A percentile compares a stretch with the other conserved stretches of the same genome.
Evolutionary conservation across 2,329 filamentous ascomycete species (phyloP).

Genomic region (Neofusicoccum cordaticola): DNA sequence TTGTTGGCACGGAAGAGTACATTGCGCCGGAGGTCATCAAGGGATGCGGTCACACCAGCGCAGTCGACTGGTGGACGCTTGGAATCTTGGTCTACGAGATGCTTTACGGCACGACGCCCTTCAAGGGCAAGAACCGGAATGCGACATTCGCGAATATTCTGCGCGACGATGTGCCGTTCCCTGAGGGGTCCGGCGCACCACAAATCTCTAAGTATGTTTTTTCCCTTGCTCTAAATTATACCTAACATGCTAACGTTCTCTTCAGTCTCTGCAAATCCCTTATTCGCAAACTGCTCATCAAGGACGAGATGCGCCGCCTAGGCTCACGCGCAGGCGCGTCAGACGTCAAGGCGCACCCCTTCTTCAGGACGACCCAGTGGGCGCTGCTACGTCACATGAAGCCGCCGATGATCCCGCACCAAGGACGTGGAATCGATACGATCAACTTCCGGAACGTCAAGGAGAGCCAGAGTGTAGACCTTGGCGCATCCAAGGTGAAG

Average conservation of each 20-base stretch:
- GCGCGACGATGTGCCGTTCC: constrained; percentile 92
- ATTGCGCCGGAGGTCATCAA: constrained; percentile 99
- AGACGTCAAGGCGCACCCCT: constrained; percentile 92
- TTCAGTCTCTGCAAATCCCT: constrained; percentile 88
- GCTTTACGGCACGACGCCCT: constrained; percentile 96
- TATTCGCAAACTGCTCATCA: constrained; percentile 94
- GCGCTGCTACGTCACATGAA: constrained; percentile 96
- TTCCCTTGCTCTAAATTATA: not conserved
- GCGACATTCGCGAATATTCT: constrained; percentile 97
- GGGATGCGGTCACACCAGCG: constrained; percentile 95
- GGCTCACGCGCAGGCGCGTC: constrained; percentile 93
- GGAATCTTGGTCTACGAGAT: constrained; percentile 98
- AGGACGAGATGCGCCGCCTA: constrained; percentile 90
- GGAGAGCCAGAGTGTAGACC: constrained; percentile 92
- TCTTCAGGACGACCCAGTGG: constrained; percentile 96
- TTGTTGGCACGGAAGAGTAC: constrained; percentile 97
- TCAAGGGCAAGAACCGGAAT: constrained; percentile 99
- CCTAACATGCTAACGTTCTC: not conserved
- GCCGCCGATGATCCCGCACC: constrained; percentile 90
- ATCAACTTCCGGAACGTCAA: constrained; percentile 98
- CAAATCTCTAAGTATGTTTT: constrained; percentile 86
- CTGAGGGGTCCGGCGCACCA: constrained; percentile 78
- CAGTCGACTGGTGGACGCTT: constrained; percentile 98
- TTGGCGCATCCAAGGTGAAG: constrained; percentile 57
- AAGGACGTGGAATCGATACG: constrained; percentile 86